Conservation (phyloP, 1,139 yeast genomes). For the Geotrichum candidum region DNA sequence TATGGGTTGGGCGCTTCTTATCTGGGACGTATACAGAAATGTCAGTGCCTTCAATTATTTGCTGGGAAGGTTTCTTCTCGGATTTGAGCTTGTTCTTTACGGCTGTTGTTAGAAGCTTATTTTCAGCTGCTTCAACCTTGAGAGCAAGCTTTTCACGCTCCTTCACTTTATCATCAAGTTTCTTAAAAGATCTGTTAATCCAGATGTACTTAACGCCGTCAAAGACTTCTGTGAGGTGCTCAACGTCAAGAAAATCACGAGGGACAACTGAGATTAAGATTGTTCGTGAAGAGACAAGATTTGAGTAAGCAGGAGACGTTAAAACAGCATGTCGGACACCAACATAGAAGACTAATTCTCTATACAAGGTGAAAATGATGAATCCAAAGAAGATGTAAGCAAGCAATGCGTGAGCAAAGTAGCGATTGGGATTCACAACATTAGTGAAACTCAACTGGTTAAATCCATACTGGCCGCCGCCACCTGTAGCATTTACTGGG, state of each 20-base stretch:
- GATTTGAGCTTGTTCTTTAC: constrained; percentile 55
- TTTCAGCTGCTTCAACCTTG: constrained; percentile 66
- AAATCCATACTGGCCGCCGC: constrained; percentile 52
- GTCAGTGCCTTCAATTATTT: constrained; percentile 43
- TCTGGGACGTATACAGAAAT: constrained; percentile 63
- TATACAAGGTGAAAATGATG: constrained; percentile 63
- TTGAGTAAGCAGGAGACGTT: constrained; percentile 73
- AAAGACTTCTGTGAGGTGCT: constrained; percentile 52
- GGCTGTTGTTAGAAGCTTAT: constrained; percentile 52
- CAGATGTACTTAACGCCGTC: constrained; percentile 69
- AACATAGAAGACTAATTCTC: constrained; percentile 76
- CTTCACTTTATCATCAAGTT: constrained; percentile 51
- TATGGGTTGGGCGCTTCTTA: constrained; percentile 71
- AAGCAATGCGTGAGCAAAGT: constrained; percentile 80
- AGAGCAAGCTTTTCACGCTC: constrained; percentile 57
- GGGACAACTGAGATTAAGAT: constrained; percentile 80
- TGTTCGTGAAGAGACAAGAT: constrained; percentile 67
- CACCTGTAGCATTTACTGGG: constrained; percentile 81
- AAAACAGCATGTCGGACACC: constrained; percentile 76
- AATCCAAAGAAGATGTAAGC: constrained; percentile 75
- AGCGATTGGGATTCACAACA: constrained; percentile 55
- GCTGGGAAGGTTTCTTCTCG: constrained; percentile 49
- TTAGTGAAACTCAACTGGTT: constrained; percentile 77
- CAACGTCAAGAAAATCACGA: constrained; percentile 54
- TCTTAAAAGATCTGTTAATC: constrained; percentile 62